phyloP scores from a whole-genome alignment of 1,139 yeast genomes.

The Pichia sp. region DNA sequence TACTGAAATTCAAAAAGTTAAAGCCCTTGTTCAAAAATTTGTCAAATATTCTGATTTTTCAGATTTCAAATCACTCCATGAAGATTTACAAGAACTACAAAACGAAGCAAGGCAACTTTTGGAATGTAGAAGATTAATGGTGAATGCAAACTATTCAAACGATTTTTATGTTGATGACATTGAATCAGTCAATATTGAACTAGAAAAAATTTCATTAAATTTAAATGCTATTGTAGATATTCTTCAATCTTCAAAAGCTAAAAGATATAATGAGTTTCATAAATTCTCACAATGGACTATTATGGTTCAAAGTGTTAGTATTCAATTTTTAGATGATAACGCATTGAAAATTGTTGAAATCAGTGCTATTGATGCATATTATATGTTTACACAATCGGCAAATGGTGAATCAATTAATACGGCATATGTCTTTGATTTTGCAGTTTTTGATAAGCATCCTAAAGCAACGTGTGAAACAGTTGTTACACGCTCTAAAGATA shows the following conservation, averaged over 20 bases:
- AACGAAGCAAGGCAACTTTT: constrained; percentile 40
- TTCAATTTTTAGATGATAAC: constrained; percentile 40
- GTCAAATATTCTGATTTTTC: constrained; percentile 65
- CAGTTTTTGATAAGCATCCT: constrained; percentile 23
- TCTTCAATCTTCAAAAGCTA: constrained; percentile 33
- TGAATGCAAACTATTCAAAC: constrained; percentile 26
- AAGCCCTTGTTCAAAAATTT: constrained; percentile 59
- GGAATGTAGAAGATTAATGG: constrained; percentile 30
- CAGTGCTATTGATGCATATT: constrained; percentile 39
- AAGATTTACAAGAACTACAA: constrained; percentile 52
- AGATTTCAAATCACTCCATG: constrained; percentile 55
- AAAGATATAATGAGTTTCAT: constrained; percentile 35
- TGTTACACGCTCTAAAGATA: constrained; percentile 28
- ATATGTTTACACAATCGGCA: constrained; percentile 36
- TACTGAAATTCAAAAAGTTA: constrained; percentile 41
- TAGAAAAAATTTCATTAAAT: constrained; percentile 50
- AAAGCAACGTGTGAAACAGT: constrained; percentile 25
- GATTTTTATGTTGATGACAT: constrained; percentile 26
- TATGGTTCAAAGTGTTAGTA: constrained; percentile 42
- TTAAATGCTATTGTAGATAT: constrained; percentile 58
- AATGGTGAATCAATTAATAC: constrained; percentile 42
- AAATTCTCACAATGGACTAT: constrained; percentile 35
- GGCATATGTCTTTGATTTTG: constrained; percentile 31
- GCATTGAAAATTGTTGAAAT: constrained; percentile 43
- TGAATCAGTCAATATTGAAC: constrained; percentile 45